phyloP scores from a whole-genome alignment of 208 protist species.

The Leishmania tropica region DNA sequence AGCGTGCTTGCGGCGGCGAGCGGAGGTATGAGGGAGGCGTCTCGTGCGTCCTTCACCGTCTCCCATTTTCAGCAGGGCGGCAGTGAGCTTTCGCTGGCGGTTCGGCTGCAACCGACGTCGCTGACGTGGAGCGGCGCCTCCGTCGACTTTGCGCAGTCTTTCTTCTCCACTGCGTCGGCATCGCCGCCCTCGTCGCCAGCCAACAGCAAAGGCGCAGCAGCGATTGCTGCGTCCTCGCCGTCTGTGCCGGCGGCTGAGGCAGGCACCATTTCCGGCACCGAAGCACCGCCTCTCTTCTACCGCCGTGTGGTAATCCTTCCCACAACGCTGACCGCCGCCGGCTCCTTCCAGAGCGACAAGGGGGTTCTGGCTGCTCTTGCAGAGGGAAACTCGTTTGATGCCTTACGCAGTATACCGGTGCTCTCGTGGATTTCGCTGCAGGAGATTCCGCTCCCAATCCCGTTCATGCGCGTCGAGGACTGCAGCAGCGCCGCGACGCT shows the following conservation, averaged over 20 bases:
- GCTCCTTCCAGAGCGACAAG: conserved; percentile 55
- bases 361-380: conserved; percentile 26
- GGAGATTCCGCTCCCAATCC: conserved; percentile 38
- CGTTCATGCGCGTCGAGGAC: conserved; percentile 32
- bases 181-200: neutral
- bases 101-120: conserved; percentile 62
- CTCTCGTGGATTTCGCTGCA: conserved; percentile 42
- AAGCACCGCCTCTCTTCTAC: conserved; percentile 57
- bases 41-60: conserved; percentile 21
- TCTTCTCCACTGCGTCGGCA: conserved; percentile 18
- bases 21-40: neutral
- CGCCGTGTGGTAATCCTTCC: conserved; percentile 55
- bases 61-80: conserved; percentile 35
- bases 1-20: conserved; percentile 17
- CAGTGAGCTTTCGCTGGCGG: conserved; percentile 29
- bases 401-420: conserved; percentile 38
- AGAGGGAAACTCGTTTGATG: conserved; percentile 29
- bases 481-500: conserved; percentile 29
- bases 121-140: conserved; percentile 45
- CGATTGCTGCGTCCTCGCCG: neutral
- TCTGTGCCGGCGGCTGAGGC: neutral
- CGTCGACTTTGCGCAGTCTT: conserved; percentile 29
- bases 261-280: conserved; percentile 27
- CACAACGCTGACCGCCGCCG: conserved; percentile 51
- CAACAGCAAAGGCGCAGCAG: neutral